These are phyloP conservation scores for Fraxinus ornus DNA, from an alignment of 305 asterid species.

Conservation along the genomic window DNA sequence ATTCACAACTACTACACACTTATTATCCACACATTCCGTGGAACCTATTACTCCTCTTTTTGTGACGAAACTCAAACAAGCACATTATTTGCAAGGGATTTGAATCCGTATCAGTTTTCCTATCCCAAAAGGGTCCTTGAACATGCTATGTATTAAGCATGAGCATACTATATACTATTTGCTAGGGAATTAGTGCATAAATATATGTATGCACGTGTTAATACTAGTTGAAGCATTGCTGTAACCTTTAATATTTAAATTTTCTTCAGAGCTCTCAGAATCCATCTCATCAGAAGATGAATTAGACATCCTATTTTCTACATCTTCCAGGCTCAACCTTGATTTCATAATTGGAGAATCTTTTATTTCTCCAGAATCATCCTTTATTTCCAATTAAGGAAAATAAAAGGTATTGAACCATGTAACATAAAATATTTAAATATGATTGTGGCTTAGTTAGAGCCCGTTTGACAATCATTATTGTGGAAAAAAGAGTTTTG, in stretches of 20 bases:
- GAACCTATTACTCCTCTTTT: not conserved
- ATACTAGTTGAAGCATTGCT: conserved; percentile 21
- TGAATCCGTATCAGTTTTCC: conserved; percentile 14
- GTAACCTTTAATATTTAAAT: conserved; percentile 56
- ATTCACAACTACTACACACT: not conserved
- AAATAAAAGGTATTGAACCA: conserved; percentile 24
- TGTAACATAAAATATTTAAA: conserved; percentile 16
- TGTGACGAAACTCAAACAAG: not conserved
- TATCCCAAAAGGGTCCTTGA: not conserved
- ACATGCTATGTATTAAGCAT: not conserved
- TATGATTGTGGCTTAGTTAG: conserved; percentile 21
- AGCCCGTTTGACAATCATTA: not conserved
- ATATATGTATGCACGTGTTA: conserved; percentile 10
- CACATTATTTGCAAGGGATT: not conserved
- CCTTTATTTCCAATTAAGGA: conserved; percentile 51
- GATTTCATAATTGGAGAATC: conserved; percentile 40
- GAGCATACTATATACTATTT: conserved; percentile 8
- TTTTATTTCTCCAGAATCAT: conserved; percentile 40
- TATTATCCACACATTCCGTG: not conserved
- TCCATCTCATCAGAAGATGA: conserved; percentile 45
- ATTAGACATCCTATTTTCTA: conserved; percentile 37
- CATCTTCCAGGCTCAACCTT: conserved; percentile 40
- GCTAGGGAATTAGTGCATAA: conserved; percentile 21
- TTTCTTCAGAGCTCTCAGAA: conserved; percentile 53
- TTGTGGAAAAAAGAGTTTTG: not conserved